Conservation (phyloP, 768 basidiomycete species). For the Suillus brevipes region DNA sequence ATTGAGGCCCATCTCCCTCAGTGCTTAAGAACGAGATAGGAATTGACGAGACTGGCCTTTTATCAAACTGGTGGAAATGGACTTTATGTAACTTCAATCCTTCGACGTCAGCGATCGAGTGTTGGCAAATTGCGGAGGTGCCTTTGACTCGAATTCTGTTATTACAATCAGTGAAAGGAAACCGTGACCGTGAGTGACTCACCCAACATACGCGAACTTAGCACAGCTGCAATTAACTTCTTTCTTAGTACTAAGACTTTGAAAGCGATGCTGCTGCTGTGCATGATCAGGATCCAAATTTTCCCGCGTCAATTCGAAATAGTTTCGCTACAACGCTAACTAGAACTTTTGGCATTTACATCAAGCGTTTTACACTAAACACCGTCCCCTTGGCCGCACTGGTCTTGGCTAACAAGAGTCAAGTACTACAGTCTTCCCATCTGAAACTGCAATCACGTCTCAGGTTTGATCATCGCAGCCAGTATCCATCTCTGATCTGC, state of each 20-base stretch:
- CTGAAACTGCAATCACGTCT: not conserved
- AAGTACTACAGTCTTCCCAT: not conserved
- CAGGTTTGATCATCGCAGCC: not conserved
- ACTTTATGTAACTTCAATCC: no score
- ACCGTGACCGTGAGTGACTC: no score
- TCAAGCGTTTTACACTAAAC: not conserved
- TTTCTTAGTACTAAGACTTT: no score
- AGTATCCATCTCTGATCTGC: not conserved
- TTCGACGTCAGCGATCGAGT: no score
- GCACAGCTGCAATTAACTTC: no score
- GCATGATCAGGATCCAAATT: not conserved
- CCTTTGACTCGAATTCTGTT: no score
- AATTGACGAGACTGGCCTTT: no score
- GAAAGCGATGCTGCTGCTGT: not conserved
- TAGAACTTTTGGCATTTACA: not conserved
- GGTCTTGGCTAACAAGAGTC: not conserved
- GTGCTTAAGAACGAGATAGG: no score
- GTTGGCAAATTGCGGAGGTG: no score
- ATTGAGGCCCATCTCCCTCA: no score
- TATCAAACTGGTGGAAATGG: no score
- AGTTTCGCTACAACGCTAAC: not conserved
- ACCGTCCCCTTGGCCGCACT: not conserved
- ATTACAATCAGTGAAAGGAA: no score
- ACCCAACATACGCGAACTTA: not conserved
- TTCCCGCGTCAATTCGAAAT: not conserved